Base-by-base conservation (phyloP, 306 rosid species). In the Alnus glutinosa region DNA sequence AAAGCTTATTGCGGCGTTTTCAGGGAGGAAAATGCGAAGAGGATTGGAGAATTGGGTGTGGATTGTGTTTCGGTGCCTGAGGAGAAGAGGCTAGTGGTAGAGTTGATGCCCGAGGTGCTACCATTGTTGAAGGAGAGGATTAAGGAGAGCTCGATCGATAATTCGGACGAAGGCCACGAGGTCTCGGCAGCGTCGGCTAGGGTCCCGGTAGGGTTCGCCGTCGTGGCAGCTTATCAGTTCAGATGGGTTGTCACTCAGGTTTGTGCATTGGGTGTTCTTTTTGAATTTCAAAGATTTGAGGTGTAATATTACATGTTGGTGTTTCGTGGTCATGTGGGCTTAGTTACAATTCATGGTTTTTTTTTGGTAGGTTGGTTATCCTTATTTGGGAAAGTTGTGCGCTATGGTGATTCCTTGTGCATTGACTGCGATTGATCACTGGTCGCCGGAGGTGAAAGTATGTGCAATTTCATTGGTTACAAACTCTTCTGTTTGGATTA, bases 161-260 rank as follows among this genome's bases (percentile, higher is more conserved):
- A 84, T 62, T 84, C 89, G 12, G 88, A 82, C 48, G 96, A 92
- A 9, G 75, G 49, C 15, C 87, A 89, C 18, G 98, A 91, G 79
- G 75, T 93, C 57, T 85, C 97, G 5, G 97, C 98, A 0, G 98
- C 97, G 0, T 91, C 98, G 0, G 94, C 96, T 0, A 89, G 97
- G 83, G 78, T 19, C 15, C 98, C 98, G 1, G 99, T 85, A 14
- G 94, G 89, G 67, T 89, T 88, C 64, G 93, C 97, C 30, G 62
- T 92, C 74, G 82, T 88, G 34, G 96, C 99, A 66, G 92, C 97
- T 75, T 82, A 74, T 86, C 98, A 95, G 88, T 81, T 95, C 80
- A 81, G 97, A 79, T 95, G 99, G 98, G 88, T 95, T 85, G 86
- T 89, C 74, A 85, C 92, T n/a, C 90, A 95, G 98, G 99, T 94